Base-by-base conservation (phyloP, 1,139 yeast species). In the Blastobotrys illinoisensis region DNA sequence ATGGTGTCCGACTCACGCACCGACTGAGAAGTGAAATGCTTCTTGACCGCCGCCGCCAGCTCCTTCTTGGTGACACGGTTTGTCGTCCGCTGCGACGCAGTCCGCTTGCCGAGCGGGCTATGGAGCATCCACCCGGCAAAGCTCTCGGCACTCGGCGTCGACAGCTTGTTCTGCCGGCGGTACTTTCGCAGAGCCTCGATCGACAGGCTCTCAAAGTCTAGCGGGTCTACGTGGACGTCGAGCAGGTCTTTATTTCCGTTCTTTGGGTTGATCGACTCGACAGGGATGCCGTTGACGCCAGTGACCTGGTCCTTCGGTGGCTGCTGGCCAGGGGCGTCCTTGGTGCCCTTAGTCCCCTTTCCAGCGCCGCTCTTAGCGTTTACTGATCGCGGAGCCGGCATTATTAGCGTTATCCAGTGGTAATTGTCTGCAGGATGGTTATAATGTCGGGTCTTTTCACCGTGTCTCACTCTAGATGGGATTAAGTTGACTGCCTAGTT, bases 1-100 rank as follows among this genome's bases (percentile, higher is more conserved):
- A 88, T 81, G 46, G 84, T 80, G 64, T 88, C 96, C 60, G 85
- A 83, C 64, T 88, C 96, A 59, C 86, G 80, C 3, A 81, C 81
- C n/a, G 80, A 79, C 53, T 82, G 79, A 46, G 74, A 75, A 61
- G 75, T 58, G 60, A 88, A 86, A 67, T 88, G 95, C 55, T 77
- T 79, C 68, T 83, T 82, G 43, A 82, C 78, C 11, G 76, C 76
- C 9, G 69, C 70, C 0, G 88, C 84, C 48, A 82, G 73, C 61
- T 83, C 88, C 13, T 70, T 70, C 62, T 83, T 84, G 54, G 81
- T 65, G 16, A 82, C 74, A 46, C 83, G 74, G 48, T 71, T 70
- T 47, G 69, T 70, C 53, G 69, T 65, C 58, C 74, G 76, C 56
- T 70, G 75, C 24, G 82, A 74, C 55, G 69, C 71, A 0, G 95